phyloP scores from a whole-genome alignment of 2,329 filamentous ascomycete genomes.

The Ilyonectria sp. region DNA sequence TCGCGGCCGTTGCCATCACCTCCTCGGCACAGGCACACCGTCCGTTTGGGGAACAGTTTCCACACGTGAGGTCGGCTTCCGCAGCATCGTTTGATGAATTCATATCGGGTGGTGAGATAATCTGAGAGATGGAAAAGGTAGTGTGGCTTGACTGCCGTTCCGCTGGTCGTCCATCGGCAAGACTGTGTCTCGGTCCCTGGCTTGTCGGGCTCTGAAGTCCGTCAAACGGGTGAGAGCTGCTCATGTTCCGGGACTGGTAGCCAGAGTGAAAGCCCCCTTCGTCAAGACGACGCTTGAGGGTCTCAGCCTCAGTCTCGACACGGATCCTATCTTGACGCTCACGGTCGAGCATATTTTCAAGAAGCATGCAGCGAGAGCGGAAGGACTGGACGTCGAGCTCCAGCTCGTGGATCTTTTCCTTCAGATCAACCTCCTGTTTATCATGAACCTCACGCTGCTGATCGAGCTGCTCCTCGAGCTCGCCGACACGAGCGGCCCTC shows the following conservation, averaged over 20 bases:
- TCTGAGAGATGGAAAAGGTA: constrained; percentile 70
- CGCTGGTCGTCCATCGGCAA: constrained; percentile 45
- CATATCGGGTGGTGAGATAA: constrained; percentile 67
- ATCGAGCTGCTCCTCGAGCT: constrained; percentile 77
- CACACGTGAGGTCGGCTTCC: constrained; percentile 64
- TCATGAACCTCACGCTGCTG: constrained; percentile 72
- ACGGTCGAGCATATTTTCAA: constrained; percentile 75
- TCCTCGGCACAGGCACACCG: constrained; percentile 73
- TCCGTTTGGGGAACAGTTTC: constrained; percentile 67
- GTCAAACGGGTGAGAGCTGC: constrained; percentile 46
- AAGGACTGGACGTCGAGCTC: constrained; percentile 78
- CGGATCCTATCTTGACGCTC: constrained; percentile 66
- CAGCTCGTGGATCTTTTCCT: constrained; percentile 70
- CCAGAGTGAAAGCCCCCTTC: constrained; percentile 47
- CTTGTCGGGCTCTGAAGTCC: constrained; percentile 48
- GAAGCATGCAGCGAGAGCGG: constrained; percentile 71
- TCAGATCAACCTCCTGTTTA: constrained; percentile 70
- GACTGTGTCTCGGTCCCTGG: constrained; percentile 48
- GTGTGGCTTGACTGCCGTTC: constrained; percentile 55
- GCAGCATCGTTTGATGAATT: constrained; percentile 47
- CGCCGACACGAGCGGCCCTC: constrained; percentile 86
- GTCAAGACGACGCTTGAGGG: constrained; percentile 51
- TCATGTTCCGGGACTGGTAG: constrained; percentile 48
- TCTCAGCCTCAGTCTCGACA: constrained; percentile 59
- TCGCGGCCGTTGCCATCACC: constrained; percentile 66